A percentile compares a stretch with the other conserved stretches of the same genome.
These are phyloP conservation scores for Escovopsis sp. DNA, from an alignment of 2,329 filamentous ascomycete genomes.

Conservation along the genomic window DNA sequence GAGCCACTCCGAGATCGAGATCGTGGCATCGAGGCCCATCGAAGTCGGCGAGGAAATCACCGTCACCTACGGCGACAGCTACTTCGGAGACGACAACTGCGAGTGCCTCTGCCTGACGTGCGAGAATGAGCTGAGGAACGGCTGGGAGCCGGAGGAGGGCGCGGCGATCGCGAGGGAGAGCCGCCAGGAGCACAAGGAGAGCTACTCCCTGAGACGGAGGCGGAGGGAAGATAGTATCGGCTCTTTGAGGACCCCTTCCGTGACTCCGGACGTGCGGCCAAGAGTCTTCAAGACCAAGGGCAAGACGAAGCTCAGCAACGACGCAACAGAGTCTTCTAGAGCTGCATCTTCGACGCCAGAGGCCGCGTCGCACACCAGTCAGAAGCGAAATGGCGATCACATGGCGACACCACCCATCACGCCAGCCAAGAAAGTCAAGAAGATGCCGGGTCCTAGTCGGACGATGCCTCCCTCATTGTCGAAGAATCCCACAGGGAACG, in stretches of 20 bases:
- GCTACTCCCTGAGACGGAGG: constrained; percentile 42
- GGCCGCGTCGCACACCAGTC: constrained; percentile 10
- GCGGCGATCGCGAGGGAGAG: constrained; percentile 31
- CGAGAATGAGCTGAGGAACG: constrained; percentile 60
- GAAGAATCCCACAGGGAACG: too few species aligned
- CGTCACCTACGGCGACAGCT: constrained; percentile 87
- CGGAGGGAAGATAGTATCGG: constrained; percentile 35
- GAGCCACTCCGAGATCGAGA: constrained; percentile 76
- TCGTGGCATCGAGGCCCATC: constrained; percentile 72
- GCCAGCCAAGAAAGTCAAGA: constrained; percentile 35
- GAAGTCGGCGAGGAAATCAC: constrained; percentile 87
- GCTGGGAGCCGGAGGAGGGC: constrained; percentile 53
- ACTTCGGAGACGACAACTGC: constrained; percentile 89
- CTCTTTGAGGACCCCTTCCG: constrained; percentile 41
- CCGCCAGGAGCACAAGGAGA: constrained; percentile 33
- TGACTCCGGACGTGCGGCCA: constrained; percentile 40
- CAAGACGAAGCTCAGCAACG: constrained; percentile 19
- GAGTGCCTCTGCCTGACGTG: constrained; percentile 88
- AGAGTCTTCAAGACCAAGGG: constrained; percentile 28
- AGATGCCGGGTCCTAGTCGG: constrained; percentile 8
- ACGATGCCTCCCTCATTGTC: constrained; percentile 9
- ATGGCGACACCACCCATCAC: constrained; percentile 41
- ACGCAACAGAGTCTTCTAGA: constrained; percentile 19
- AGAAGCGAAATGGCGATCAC: constrained; percentile 27
- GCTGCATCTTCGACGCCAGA: constrained; percentile 16